These are phyloP conservation scores for Botrytis aclada DNA, from an alignment of 2,329 filamentous ascomycete species.

Conservation along the genomic window DNA sequence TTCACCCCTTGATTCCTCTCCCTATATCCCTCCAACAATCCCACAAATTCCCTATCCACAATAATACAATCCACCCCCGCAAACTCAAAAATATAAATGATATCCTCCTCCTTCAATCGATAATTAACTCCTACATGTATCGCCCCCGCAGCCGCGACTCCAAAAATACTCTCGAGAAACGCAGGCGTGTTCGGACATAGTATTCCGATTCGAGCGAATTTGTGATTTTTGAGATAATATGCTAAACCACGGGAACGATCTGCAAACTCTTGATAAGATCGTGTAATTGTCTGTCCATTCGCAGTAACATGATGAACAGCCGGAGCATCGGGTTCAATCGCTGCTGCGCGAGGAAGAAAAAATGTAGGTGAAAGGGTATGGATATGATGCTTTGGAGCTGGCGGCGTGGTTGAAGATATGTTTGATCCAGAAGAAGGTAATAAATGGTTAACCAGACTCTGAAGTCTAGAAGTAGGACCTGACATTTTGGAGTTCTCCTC, in stretches of 20 bases:
- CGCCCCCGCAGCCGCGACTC: constrained; percentile 75
- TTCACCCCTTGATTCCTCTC: constrained; percentile 59
- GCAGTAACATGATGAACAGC: constrained; percentile 84
- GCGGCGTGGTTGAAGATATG: constrained; percentile 17
- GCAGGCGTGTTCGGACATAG: constrained; percentile 91
- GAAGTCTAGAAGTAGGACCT: constrained; percentile 58
- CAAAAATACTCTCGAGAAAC: constrained; percentile 88
- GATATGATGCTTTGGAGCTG: constrained; percentile 44
- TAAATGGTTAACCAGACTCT: constrained; percentile 56
- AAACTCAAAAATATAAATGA: constrained; percentile 86
- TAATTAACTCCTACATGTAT: constrained; percentile 75
- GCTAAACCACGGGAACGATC: constrained; percentile 84
- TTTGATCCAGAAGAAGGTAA: constrained; percentile 38
- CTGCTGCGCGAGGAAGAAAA: constrained; percentile 81
- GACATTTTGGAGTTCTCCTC: constrained; percentile 53
- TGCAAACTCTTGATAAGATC: constrained; percentile 77
- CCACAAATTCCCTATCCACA: constrained; percentile 76
- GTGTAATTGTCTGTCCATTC: constrained; percentile 69
- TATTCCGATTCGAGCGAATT: constrained; percentile 75
- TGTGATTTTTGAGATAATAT: constrained; percentile 77
- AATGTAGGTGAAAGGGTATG: constrained; percentile 82
- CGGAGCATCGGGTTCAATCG: constrained; percentile 80
- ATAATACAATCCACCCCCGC: constrained; percentile 84
- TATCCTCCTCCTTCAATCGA: constrained; percentile 76
- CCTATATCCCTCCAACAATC: constrained; percentile 65